Evolutionary conservation across 345 rosid species (phyloP).

Genomic region (Brassica napus): DNA sequence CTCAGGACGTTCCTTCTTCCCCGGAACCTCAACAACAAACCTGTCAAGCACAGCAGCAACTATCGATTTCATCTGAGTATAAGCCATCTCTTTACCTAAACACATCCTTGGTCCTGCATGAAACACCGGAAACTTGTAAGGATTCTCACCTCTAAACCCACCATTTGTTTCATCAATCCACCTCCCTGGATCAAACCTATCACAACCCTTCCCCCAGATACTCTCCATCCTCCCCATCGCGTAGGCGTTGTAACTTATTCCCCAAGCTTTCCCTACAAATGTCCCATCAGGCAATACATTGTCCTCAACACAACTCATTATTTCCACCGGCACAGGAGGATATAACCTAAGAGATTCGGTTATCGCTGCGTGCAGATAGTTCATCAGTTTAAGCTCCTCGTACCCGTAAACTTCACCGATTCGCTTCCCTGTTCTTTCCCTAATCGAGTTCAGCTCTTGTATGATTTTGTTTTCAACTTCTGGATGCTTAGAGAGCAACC

Average conservation of each 20-base stretch:
- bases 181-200: slow-evolving; percentile 65
- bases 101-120: slow-evolving; percentile 81
- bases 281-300: slow-evolving; percentile 76
- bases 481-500: slow-evolving; percentile 52
- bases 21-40: slow-evolving; percentile 58
- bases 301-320: slow-evolving; percentile 49
- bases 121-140: slow-evolving; percentile 62
- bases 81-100: slow-evolving; percentile 82
- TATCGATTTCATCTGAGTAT: slow-evolving; percentile 70
- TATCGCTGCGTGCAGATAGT: slow-evolving; percentile 69
- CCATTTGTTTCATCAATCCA: slow-evolving; percentile 53
- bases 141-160: slow-evolving; percentile 47
- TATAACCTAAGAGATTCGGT: slow-evolving; percentile 69
- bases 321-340: slow-evolving; percentile 65
- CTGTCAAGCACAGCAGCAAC: slow-evolving; percentile 52
- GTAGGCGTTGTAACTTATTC: slow-evolving; percentile 61
- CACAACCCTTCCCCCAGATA: slow-evolving; percentile 68
- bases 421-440: slow-evolving; percentile 16
- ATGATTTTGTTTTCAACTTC: slow-evolving; percentile 41
- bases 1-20: slow-evolving; percentile 45
- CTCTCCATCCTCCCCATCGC: slow-evolving; percentile 74
- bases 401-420: slow-evolving; percentile 43
- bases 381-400: slow-evolving; percentile 59
- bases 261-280: slow-evolving; percentile 54
- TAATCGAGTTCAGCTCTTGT: slow-evolving; percentile 43